These are phyloP conservation scores for Talaromyces trachyspermus DNA, from an alignment of 495 filamentous ascomycete species.

Conservation along the genomic window DNA sequence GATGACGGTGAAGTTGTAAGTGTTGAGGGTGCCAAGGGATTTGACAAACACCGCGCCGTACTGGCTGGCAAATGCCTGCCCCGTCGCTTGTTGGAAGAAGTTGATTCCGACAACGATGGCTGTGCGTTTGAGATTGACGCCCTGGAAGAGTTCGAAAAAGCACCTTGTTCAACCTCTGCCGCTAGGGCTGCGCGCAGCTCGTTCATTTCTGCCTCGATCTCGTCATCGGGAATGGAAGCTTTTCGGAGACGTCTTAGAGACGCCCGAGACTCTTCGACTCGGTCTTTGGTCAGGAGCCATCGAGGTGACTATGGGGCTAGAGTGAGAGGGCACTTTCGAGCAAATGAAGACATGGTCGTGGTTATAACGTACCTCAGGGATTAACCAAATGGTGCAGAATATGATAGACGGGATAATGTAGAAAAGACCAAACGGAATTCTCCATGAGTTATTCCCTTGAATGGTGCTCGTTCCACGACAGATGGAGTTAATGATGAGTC, in stretches of 20 bases:
- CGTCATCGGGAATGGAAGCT: conserved; percentile 6
- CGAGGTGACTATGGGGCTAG: conserved; percentile 15
- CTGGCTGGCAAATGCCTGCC: conserved; percentile 21
- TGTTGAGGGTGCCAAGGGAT: conserved; percentile 22
- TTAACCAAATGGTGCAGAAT: conserved; percentile 20
- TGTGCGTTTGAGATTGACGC: conserved; percentile 20
- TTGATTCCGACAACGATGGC: conserved; percentile 19
- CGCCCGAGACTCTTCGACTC: conserved; percentile 17
- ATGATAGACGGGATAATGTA: conserved; percentile 21
- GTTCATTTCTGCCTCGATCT: conserved; percentile 7
- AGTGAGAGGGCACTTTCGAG: background rate
- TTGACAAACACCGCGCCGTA: conserved; percentile 28
- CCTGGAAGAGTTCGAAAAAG: conserved; percentile 21
- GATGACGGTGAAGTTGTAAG: conserved; percentile 5
- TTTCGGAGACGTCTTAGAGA: conserved; percentile 12
- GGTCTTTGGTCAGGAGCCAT: conserved; percentile 22
- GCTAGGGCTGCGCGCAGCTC: conserved; percentile 3
- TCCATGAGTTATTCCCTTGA: conserved; percentile 16
- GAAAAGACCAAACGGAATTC: conserved; percentile 23
- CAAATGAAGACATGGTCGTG: background rate
- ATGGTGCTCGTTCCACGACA: conserved; percentile 21
- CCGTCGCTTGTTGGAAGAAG: conserved; percentile 27
- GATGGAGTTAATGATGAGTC: background rate
- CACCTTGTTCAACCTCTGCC: conserved; percentile 11
- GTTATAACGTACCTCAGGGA: conserved; percentile 9